Conservation (phyloP, 2,329 filamentous ascomycete genomes). For the Mollisia scopiformis region DNA sequence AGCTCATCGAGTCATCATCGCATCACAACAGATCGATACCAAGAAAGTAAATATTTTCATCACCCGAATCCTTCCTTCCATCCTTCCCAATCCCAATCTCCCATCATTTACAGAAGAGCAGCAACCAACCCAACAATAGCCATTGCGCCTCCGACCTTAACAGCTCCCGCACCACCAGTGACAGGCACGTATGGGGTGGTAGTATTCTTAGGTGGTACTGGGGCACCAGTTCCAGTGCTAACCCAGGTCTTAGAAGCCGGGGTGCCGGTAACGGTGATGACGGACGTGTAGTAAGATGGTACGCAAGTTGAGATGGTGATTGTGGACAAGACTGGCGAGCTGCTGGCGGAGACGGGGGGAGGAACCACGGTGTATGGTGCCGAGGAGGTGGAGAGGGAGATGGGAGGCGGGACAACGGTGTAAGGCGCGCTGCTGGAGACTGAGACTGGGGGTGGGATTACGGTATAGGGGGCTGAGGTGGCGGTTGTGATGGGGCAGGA, state of each 20-base stretch:
- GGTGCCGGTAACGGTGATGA: conserved; percentile 16
- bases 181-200: conserved; percentile 14
- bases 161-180: conserved; percentile 22
- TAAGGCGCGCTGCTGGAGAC: background rate
- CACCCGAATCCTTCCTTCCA: background rate
- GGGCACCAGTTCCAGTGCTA: conserved; percentile 1
- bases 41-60: background rate
- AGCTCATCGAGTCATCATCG: background rate
- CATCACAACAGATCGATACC: background rate
- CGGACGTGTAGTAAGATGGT: conserved; percentile 12
- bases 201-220: conserved; percentile 8
- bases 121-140: conserved; percentile 26
- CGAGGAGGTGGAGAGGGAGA: background rate
- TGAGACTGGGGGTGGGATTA: conserved; percentile 2
- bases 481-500: conserved; percentile 38
- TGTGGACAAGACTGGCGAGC: background rate
- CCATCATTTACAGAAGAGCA: conserved; percentile 28
- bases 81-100: background rate
- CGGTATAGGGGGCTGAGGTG: background rate
- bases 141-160: conserved; percentile 27
- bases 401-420: background rate
- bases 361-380: background rate
- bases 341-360: background rate
- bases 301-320: conserved; percentile 14
- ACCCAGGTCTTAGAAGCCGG: too few species aligned